Conservation (phyloP, 78 protist genomes). For the Ministeria vibrans region DNA sequence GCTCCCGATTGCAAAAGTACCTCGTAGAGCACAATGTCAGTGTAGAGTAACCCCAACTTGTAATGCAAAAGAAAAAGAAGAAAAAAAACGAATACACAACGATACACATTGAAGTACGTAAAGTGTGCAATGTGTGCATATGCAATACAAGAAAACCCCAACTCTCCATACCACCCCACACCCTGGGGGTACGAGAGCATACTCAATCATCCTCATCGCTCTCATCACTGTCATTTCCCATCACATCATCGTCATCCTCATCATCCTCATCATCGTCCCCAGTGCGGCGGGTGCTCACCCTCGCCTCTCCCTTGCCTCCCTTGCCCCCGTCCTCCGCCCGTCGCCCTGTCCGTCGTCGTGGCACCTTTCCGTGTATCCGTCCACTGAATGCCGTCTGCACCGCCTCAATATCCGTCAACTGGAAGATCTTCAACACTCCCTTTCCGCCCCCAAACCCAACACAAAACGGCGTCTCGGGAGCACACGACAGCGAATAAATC, state of each 20-base stretch:
- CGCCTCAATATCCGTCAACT: not conserved
- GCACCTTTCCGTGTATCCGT: not conserved
- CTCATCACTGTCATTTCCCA: not conserved
- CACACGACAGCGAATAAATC: not conserved
- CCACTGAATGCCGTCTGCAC: not conserved
- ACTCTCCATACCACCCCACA: not conserved
- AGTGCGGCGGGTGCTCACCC: not conserved
- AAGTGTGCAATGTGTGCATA: not conserved
- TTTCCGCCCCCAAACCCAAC: conserved; percentile 2
- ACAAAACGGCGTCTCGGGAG: not conserved
- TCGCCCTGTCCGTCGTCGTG: too few relatives aligned
- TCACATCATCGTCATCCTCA: not conserved
- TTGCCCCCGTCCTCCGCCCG: too few relatives aligned
- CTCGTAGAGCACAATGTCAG: too few relatives aligned
- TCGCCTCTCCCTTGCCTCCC: not conserved
- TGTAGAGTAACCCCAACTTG: too few relatives aligned
- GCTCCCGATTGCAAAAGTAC: too few relatives aligned
- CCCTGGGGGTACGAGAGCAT: not conserved
- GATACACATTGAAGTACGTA: not conserved
- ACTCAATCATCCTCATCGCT: not conserved
- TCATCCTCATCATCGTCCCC: not conserved
- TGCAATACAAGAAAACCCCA: not conserved
- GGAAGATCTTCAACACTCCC: not conserved
- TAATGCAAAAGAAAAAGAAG: not conserved
- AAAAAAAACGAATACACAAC: not conserved